Conservation (phyloP, 176 grass and related monocot species). For the Lolium rigidum region DNA sequence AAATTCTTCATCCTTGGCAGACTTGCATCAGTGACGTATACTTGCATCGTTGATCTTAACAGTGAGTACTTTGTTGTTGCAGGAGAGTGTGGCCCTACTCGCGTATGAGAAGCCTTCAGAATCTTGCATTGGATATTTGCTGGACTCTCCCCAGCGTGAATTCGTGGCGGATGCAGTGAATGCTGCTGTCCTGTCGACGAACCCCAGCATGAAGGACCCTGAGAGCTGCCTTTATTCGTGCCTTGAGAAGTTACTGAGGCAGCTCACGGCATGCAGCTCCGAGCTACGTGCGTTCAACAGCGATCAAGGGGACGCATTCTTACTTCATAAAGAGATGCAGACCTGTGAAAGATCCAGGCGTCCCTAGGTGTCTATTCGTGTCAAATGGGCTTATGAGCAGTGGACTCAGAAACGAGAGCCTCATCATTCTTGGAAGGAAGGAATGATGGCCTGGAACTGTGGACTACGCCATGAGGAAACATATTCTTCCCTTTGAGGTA, state of each 20-base stretch:
- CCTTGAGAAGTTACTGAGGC: constrained; percentile 89
- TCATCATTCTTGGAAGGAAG: constrained; percentile 14
- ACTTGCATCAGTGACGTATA: background rate
- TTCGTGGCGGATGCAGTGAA: constrained; percentile 93
- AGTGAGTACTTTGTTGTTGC: constrained; percentile 36
- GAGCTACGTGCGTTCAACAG: constrained; percentile 66
- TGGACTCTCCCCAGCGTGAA: constrained; percentile 69
- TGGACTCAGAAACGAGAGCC: constrained; percentile 6
- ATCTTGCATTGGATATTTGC: constrained; percentile 84
- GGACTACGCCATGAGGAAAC: background rate
- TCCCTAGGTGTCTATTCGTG: constrained; percentile 16
- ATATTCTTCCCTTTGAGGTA: constrained; percentile 36
- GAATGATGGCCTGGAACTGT: constrained; percentile 4
- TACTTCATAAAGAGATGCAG: constrained; percentile 87
- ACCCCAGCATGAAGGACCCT: constrained; percentile 68
- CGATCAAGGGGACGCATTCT: constrained; percentile 80
- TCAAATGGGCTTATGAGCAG: constrained; percentile 1
- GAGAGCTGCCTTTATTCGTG: constrained; percentile 76
- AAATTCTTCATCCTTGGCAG: constrained; percentile 22
- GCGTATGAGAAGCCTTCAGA: constrained; percentile 76
- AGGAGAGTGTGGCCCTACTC: constrained; percentile 78
- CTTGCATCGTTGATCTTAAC: constrained; percentile 16
- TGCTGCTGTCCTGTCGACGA: constrained; percentile 74
- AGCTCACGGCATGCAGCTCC: constrained; percentile 83
- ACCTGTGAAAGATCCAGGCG: constrained; percentile 40